Percentiles rank a stretch among this genome's conserved stretches.
Evolutionary conservation across 306 rosid species (phyloP).

Genomic region (Macrotyloma uniflorum): DNA sequence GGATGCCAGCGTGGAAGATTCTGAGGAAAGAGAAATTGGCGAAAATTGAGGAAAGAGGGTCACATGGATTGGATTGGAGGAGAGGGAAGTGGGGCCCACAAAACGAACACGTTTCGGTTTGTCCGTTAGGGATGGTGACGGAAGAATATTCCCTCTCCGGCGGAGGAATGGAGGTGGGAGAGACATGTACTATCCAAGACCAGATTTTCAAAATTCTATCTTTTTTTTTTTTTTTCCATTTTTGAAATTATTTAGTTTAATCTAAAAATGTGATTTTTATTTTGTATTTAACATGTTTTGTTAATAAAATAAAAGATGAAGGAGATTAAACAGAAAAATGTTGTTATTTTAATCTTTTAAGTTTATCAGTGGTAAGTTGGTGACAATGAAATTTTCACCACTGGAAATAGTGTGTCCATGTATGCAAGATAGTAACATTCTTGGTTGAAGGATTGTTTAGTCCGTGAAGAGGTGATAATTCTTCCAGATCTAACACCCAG

Average conservation of each 20-base stretch:
- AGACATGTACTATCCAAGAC: neutral
- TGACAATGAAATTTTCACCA: no score
- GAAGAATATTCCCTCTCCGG: conserved; percentile 48
- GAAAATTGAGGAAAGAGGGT: neutral
- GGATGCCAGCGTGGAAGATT: conserved; percentile 67
- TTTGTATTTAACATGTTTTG: neutral
- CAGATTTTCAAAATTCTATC: neutral
- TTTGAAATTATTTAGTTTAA: neutral
- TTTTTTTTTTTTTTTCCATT: neutral
- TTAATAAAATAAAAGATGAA: neutral
- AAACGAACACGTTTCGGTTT: conserved; percentile 44
- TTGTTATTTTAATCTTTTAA: neutral
- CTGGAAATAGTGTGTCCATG: no score
- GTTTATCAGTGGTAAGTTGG: no score
- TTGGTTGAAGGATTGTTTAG: conserved; percentile 27
- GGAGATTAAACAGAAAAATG: neutral
- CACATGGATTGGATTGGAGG: conserved; percentile 12
- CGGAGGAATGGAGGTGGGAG: neutral
- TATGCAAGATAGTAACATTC: no score
- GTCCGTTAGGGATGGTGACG: conserved; percentile 46
- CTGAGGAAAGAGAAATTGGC: conserved; percentile 30
- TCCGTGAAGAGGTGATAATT: conserved; percentile 47
- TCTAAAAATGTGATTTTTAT: no score
- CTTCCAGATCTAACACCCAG: conserved; percentile 24
- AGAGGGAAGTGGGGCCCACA: neutral